Conservation (phyloP, 352 stramenopile genomes). For the Pythium biforme region DNA sequence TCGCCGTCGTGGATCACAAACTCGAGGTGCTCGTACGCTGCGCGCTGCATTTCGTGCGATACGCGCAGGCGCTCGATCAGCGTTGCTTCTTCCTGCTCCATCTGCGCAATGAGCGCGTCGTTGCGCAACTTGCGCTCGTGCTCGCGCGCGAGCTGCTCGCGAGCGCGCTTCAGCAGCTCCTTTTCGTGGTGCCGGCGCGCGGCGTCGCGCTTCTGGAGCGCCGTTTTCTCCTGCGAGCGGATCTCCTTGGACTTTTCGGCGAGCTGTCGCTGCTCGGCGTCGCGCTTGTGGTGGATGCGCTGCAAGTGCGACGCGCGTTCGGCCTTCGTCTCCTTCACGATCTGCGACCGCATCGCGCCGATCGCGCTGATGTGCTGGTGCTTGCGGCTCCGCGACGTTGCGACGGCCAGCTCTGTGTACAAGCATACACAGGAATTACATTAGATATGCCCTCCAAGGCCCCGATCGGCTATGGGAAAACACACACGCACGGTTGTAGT, state of each 20-base stretch:
- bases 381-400: conserved; percentile 38
- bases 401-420: conserved; percentile 25
- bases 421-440: neutral
- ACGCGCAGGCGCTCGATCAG: conserved; percentile 62
- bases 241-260: conserved; percentile 54
- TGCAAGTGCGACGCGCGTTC: conserved; percentile 43
- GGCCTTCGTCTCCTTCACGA: conserved; percentile 50
- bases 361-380: conserved; percentile 44
- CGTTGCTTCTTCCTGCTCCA: conserved; percentile 59
- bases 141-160: conserved; percentile 49
- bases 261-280: conserved; percentile 39
- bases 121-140: conserved; percentile 51
- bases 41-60: conserved; percentile 63
- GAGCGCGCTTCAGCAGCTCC: conserved; percentile 43
- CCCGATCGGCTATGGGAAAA: too few relatives aligned
- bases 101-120: conserved; percentile 60
- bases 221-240: conserved; percentile 43
- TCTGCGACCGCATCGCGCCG: conserved; percentile 42
- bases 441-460: too few relatives aligned
- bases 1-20: conserved; percentile 54
- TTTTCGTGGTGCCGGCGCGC: conserved; percentile 53
- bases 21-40: conserved; percentile 65
- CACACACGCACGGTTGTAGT: conserved; percentile 48
- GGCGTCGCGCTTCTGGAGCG: conserved; percentile 38
- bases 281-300: conserved; percentile 43